Percentiles rank a stretch among this genome's conserved stretches.
Conservation (phyloP, 2,329 filamentous ascomycete species). For the Zymoseptoria passerinii region DNA sequence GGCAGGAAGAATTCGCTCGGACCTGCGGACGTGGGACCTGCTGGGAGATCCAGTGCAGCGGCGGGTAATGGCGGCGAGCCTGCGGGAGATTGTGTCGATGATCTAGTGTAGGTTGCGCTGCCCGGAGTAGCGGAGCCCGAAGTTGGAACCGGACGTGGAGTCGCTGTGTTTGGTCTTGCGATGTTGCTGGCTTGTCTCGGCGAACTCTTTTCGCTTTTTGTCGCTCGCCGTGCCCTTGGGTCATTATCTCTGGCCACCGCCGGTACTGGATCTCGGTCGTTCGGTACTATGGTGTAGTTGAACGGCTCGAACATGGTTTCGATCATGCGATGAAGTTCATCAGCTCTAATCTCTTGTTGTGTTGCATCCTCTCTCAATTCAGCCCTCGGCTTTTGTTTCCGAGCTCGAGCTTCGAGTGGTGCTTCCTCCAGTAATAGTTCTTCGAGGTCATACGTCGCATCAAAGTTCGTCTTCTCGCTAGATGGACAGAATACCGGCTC, state of each 20-base stretch:
- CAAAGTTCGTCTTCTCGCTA: conserved; percentile 97
- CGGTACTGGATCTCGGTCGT: conserved; percentile 47
- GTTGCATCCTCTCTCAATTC: conserved; percentile 89
- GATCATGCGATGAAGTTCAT: conserved; percentile 89
- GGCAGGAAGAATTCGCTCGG: conserved; percentile 22
- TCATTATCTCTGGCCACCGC: conserved; percentile 4
- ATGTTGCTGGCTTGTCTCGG: background rate
- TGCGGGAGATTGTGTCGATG: conserved; percentile 40
- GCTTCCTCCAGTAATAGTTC: conserved; percentile 90
- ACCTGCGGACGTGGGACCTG: conserved; percentile 10
- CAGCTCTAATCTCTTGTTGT: conserved; percentile 86
- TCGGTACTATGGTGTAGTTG: conserved; percentile 80
- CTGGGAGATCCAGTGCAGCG: conserved; percentile 12
- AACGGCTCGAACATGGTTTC: conserved; percentile 91
- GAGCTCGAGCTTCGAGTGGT: conserved; percentile 81
- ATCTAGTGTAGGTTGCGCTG: conserved; percentile 33
- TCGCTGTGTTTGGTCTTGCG: conserved; percentile 2
- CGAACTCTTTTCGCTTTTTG: background rate
- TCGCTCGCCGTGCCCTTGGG: conserved; percentile 2
- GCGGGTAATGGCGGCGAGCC: conserved; percentile 39
- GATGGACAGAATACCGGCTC: conserved; percentile 88
- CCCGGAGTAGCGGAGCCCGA: conserved; percentile 32
- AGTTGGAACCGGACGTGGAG: conserved; percentile 23
- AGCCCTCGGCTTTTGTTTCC: conserved; percentile 88
- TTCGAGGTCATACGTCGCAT: conserved; percentile 94